Evolutionary conservation across 371 early-diverging fungal species (phyloP), one percentile per base, ranked within the genome.

Genomic region (Entomophthora muscae): DNA sequence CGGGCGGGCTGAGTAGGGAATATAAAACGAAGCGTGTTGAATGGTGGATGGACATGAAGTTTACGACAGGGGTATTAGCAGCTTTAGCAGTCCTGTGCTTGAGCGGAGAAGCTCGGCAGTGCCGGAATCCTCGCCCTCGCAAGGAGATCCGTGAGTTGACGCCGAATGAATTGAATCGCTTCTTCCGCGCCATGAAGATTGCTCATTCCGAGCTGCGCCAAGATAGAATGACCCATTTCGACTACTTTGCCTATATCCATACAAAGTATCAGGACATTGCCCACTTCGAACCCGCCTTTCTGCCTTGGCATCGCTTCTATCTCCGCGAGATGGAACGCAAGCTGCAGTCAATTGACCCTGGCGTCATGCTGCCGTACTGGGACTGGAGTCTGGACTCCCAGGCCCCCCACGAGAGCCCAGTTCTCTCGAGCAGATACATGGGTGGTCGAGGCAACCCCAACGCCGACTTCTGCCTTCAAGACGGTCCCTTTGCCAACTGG

Each of bases 391-490:
- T 68, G 7, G 21, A 33, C 26, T 59, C 69, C 5, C 64, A 66
- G 42, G 29, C 33, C 23, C 67, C 66, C 13, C 54, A 32, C 17
- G 21, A n/a, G 3, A 60, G 67, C 0, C 63, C 65, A n/a, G 57
- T 71, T 22, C 64, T 67, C n/a, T 22, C 31, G 17, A 24, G 33
- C 21, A 13, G 23, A 13, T 53, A 26, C 13, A 63, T 71, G 52
- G 71, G 72, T 24, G 66, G 67, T 5, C 65, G 63, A 30, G 69
- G 70, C 23, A 29, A 32, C 17, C 33, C 30, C 12, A 51, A 33
- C 30, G 66, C 54, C 54, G 26, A 53, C 26, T 53, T n/a, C n/a
- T n/a, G 26, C 5, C n/a, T 53, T n/a, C 5, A 5, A n/a, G 54
- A 53, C 21, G 54, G 54, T 53, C 54, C 54, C 7, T 53, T 53